A percentile compares a stretch with the other conserved stretches of the same genome.
These are phyloP conservation scores for Globisporangium lucens DNA, from an alignment of 352 stramenopile genomes.

Conservation along the genomic window DNA sequence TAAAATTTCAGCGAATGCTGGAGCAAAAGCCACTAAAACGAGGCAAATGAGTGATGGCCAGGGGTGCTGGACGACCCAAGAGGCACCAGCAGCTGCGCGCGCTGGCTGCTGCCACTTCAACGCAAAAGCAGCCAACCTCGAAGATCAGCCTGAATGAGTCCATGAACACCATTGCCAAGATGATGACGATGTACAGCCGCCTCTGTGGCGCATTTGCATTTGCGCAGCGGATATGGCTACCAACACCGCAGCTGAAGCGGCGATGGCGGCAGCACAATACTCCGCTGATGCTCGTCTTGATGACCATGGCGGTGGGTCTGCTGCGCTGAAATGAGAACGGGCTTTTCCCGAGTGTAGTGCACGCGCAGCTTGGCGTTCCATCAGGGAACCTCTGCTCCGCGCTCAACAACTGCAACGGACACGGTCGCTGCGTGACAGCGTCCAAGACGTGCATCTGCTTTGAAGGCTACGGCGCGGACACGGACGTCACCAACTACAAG, in stretches of 20 bases:
- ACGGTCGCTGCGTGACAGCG: constrained; percentile 80
- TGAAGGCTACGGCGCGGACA: constrained; percentile 80
- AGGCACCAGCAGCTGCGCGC: not conserved
- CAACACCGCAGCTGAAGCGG: not conserved
- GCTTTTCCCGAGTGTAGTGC: not conserved
- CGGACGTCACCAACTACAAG: constrained; percentile 77
- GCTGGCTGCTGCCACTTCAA: not conserved
- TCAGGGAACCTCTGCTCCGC: constrained; percentile 72
- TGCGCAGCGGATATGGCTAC: not conserved
- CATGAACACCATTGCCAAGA: not conserved
- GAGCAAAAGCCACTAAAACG: not conserved
- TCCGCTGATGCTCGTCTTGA: not conserved
- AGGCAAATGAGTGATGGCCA: not conserved
- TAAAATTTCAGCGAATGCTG: too few species aligned
- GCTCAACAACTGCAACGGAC: constrained; percentile 86
- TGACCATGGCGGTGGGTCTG: not conserved
- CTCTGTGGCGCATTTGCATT: not conserved
- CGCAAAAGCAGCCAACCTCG: not conserved
- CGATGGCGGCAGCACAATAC: not conserved
- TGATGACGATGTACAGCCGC: not conserved
- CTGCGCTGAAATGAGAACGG: not conserved
- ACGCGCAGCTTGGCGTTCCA: constrained; percentile 45
- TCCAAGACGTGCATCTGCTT: constrained; percentile 88
- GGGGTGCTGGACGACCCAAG: not conserved
- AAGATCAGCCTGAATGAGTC: not conserved